Evolutionary conservation across 2,329 filamentous ascomycete genomes (phyloP).

Genomic region (Fusarium subglutinans): DNA sequence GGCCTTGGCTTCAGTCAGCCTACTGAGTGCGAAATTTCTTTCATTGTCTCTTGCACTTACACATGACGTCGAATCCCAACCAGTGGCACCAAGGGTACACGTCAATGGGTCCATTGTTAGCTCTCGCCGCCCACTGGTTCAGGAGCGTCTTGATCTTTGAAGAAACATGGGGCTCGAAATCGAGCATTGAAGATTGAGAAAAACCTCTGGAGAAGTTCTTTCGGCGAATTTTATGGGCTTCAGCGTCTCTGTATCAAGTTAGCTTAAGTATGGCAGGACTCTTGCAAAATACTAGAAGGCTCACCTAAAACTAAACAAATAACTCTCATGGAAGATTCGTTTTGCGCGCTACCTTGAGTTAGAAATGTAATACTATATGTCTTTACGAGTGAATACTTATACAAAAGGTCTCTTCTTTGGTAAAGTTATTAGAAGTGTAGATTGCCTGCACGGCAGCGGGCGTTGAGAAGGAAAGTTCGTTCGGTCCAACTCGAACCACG

Average conservation of each 20-base stretch:
- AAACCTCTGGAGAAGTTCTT: neutral
- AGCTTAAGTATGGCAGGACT: neutral
- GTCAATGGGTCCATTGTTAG: neutral
- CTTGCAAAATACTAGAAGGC: neutral
- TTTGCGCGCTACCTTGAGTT: neutral
- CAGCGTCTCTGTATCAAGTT: neutral
- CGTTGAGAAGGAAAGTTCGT: neutral
- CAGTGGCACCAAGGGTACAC: neutral
- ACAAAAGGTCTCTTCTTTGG: neutral
- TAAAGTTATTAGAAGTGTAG: neutral
- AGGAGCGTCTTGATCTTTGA: neutral
- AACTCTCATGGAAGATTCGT: neutral
- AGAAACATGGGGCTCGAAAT: neutral
- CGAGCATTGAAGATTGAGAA: neutral
- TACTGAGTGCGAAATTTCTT: neutral
- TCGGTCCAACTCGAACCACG: neutral
- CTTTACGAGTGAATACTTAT: neutral
- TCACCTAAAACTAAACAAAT: neutral
- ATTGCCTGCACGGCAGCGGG: neutral
- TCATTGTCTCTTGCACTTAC: neutral
- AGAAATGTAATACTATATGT: neutral
- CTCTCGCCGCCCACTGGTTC: neutral
- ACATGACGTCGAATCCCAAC: neutral
- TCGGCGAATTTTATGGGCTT: neutral
- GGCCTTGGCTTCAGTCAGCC: neutral